These are phyloP conservation scores for Xylaria sp. DNA, from an alignment of 2,329 filamentous ascomycete genomes.

Conservation along the genomic window DNA sequence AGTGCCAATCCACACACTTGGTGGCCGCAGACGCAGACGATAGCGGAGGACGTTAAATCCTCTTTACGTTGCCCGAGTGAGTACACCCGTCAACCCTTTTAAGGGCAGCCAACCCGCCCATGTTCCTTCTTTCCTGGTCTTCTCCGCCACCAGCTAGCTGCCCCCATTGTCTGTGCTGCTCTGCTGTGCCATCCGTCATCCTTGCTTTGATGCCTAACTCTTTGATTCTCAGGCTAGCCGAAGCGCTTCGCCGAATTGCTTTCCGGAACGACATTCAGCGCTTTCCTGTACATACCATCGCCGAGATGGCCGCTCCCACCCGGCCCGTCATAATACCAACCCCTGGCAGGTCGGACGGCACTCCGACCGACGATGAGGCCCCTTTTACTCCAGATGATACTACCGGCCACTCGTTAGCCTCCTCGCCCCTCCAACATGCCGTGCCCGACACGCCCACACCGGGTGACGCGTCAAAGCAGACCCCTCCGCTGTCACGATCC, in stretches of 20 bases:
- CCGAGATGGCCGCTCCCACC: slow-evolving; percentile 51
- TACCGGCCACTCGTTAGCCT: slow-evolving; percentile 48
- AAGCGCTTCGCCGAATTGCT: slow-evolving; percentile 48
- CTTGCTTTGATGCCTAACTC: slow-evolving; percentile 48
- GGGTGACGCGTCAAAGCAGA: slow-evolving; percentile 53
- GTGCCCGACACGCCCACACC: slow-evolving; percentile 57
- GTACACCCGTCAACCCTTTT: too few relatives aligned
- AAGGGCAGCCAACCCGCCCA: slow-evolving; percentile 8
- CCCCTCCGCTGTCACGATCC: slow-evolving; percentile 71
- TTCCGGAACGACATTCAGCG: slow-evolving; percentile 47
- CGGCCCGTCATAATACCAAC: slow-evolving; percentile 46
- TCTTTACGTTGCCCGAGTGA: too few relatives aligned
- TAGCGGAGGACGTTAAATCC: too few relatives aligned
- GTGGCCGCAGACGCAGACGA: not conserved
- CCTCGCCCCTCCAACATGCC: slow-evolving; percentile 51
- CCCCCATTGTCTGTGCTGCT: not conserved
- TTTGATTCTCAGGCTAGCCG: slow-evolving; percentile 48
- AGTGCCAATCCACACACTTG: not conserved
- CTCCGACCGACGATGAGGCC: slow-evolving; percentile 51
- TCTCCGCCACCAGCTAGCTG: not conserved
- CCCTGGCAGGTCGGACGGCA: slow-evolving; percentile 45
- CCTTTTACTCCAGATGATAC: slow-evolving; percentile 51
- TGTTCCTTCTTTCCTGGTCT: not conserved
- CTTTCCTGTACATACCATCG: slow-evolving; percentile 44
- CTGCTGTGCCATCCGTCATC: not conserved